Percentiles rank a stretch among this genome's conserved stretches.
Conservation (phyloP, 768 basidiomycete genomes). For the Roridomyces roridus region DNA sequence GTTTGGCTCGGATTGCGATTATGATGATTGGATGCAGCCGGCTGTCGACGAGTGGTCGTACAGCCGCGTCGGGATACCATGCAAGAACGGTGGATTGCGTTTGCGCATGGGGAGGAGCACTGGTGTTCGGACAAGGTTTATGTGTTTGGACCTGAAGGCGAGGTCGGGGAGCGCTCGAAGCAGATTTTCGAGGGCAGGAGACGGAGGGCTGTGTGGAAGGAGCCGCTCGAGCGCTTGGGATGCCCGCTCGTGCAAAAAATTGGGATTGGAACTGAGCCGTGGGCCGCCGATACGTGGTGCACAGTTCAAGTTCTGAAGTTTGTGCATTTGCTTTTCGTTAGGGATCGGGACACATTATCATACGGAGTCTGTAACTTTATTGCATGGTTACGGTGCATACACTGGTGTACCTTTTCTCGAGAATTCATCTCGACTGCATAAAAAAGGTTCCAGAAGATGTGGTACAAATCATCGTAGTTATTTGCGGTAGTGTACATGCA, state of each 20-base stretch:
- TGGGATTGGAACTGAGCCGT: conserved; percentile 73
- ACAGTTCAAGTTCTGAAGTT: conserved; percentile 1
- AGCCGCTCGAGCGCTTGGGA: conserved; percentile 72
- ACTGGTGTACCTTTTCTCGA: no score
- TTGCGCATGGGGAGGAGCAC: conserved; percentile 75
- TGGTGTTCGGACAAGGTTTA: conserved; percentile 75
- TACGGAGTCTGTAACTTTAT: no score
- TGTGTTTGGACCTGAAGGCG: conserved; percentile 85
- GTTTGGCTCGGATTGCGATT: conserved; percentile 30
- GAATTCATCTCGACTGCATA: no score
- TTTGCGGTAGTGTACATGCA: no score
- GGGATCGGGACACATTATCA: background rate
- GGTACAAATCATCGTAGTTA: no score
- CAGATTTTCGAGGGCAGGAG: conserved; percentile 72
- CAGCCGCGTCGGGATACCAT: conserved; percentile 71
- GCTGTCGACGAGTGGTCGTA: conserved; percentile 74
- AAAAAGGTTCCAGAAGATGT: no score
- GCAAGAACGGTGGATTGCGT: conserved; percentile 77
- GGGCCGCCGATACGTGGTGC: conserved; percentile 53
- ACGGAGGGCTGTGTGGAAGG: conserved; percentile 64
- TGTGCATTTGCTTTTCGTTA: background rate
- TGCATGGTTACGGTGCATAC: no score
- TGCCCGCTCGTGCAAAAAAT: conserved; percentile 72
- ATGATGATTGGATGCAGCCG: conserved; percentile 58
- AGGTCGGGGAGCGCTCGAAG: conserved; percentile 73